Conservation (phyloP, 495 filamentous ascomycete genomes). For the Penicillium roqueforti region DNA sequence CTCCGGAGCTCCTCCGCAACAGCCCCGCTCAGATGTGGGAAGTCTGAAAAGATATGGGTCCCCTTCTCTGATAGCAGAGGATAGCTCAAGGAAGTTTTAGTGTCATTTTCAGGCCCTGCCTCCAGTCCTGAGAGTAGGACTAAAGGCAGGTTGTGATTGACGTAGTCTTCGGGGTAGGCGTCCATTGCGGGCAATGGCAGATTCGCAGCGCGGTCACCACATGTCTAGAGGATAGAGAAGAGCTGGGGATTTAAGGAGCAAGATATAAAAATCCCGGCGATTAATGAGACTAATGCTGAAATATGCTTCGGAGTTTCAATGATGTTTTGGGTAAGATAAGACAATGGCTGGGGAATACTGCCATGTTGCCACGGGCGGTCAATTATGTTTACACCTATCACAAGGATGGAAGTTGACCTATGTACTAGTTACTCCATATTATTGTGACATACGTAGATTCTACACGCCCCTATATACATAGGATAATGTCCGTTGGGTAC, state of each 20-base stretch:
- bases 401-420: no score
- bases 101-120: conserved; percentile 23
- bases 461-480: no score
- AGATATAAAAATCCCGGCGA: neutral
- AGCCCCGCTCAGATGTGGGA: conserved; percentile 59
- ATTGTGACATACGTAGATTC: neutral
- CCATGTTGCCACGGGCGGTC: conserved; percentile 7
- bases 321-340: conserved; percentile 2
- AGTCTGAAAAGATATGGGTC: conserved; percentile 59
- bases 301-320: neutral
- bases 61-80: conserved; percentile 56
- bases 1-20: conserved; percentile 62
- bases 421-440: no score
- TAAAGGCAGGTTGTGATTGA: conserved; percentile 77
- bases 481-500: no score
- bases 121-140: conserved; percentile 74
- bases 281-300: neutral
- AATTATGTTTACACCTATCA: no score
- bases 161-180: conserved; percentile 75
- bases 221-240: conserved; percentile 25
- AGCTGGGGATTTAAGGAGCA: neutral
- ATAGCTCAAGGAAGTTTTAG: conserved; percentile 25
- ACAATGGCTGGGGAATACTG: conserved; percentile 1
- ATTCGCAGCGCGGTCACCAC: conserved; percentile 34
- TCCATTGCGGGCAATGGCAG: conserved; percentile 63